Evolutionary conservation across 2,329 filamentous ascomycete species (phyloP).

Genomic region (Aaosphaeria pasadenensis): DNA sequence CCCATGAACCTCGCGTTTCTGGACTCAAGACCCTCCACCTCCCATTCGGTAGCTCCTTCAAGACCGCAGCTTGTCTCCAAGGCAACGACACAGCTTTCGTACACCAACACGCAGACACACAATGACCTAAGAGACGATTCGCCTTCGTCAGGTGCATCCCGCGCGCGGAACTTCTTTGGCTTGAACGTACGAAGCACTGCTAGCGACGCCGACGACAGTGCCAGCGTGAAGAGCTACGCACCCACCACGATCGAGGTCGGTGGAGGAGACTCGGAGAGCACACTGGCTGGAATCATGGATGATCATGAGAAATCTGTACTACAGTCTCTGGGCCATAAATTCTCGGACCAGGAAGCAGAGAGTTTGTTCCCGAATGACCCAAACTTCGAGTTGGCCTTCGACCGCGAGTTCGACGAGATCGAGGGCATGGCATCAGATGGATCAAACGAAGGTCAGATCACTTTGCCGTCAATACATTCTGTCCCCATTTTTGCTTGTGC

Average conservation of each 20-base stretch:
- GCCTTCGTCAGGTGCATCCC: conserved; percentile 28
- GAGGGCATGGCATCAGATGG: conserved; percentile 56
- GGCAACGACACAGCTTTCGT: conserved; percentile 81
- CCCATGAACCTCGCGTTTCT: conserved; percentile 36
- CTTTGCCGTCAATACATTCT: background rate
- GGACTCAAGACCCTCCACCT: conserved; percentile 37
- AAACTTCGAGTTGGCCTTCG: conserved; percentile 62
- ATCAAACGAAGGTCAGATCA: conserved; percentile 58
- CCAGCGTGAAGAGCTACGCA: conserved; percentile 65
- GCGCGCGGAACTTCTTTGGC: conserved; percentile 37
- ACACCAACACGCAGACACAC: conserved; percentile 73
- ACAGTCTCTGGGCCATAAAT: conserved; percentile 62
- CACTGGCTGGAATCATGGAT: conserved; percentile 70
- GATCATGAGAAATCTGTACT: conserved; percentile 65
- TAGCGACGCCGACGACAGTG: conserved; percentile 61
- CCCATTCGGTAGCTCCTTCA: conserved; percentile 40
- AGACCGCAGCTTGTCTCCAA: conserved; percentile 53
- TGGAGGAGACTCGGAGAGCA: conserved; percentile 71
- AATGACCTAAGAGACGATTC: conserved; percentile 39
- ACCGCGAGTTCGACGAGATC: conserved; percentile 74
- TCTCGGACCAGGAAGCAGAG: conserved; percentile 53
- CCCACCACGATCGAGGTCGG: conserved; percentile 57
- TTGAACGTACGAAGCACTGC: conserved; percentile 43
- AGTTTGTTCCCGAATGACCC: conserved; percentile 45
- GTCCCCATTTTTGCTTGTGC: no score